Evolutionary conservation across 208 protist genomes (phyloP).

Genomic region (Crithidia sp.): DNA sequence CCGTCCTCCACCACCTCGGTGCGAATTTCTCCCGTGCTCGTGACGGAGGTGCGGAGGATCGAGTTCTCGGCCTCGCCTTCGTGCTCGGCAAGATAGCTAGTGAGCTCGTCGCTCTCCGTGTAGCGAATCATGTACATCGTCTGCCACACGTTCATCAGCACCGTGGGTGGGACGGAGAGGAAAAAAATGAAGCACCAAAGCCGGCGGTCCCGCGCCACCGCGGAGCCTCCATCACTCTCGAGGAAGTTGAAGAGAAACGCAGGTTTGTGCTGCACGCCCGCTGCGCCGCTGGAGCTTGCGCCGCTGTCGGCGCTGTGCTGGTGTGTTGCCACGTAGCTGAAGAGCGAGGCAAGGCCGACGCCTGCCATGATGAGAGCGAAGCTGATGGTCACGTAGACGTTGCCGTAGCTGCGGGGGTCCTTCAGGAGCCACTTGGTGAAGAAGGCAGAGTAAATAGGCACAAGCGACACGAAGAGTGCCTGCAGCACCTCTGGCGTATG

Average conservation of each 20-base stretch:
- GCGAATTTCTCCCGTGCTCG: neutral
- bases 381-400: slow-evolving; percentile 34
- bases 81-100: slow-evolving; percentile 6
- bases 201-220: slow-evolving; percentile 15
- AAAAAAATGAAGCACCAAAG: slow-evolving; percentile 78
- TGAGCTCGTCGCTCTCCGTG: slow-evolving; percentile 41
- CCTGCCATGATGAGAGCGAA: slow-evolving; percentile 53
- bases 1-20: neutral
- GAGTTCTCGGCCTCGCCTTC: slow-evolving; percentile 9
- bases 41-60: slow-evolving; percentile 6
- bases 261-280: neutral
- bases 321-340: slow-evolving; percentile 23
- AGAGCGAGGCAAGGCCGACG: slow-evolving; percentile 46
- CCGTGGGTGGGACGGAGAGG: slow-evolving; percentile 65
- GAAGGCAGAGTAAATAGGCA: slow-evolving; percentile 52
- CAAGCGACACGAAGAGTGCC: slow-evolving; percentile 55
- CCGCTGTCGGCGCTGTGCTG: slow-evolving; percentile 1
- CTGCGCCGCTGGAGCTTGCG: neutral
- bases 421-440: slow-evolving; percentile 59
- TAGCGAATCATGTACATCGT: slow-evolving; percentile 77
- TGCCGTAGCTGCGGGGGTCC: slow-evolving; percentile 52
- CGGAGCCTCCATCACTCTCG: slow-evolving; percentile 1
- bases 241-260: neutral
- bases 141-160: slow-evolving; percentile 80
- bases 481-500: slow-evolving; percentile 72